A percentile compares a stretch with the other conserved stretches of the same genome.
Conservation (phyloP, 2,329 filamentous ascomycete species). For the Alternaria triticimaculans region DNA sequence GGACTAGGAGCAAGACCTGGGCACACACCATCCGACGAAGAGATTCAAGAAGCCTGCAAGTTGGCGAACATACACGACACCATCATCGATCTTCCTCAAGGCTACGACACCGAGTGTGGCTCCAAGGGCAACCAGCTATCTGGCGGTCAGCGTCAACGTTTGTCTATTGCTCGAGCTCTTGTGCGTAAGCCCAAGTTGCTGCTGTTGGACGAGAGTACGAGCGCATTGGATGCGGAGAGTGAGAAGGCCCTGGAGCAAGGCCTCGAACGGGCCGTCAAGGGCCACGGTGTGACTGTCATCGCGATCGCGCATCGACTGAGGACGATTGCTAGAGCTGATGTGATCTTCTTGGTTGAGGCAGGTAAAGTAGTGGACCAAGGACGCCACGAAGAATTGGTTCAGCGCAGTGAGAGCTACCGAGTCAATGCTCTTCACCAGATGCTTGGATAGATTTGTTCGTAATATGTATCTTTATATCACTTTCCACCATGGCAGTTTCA, state of each 20-base stretch:
- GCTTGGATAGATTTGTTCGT: slow-evolving; percentile 40
- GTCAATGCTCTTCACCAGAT: slow-evolving; percentile 59
- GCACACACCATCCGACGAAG: slow-evolving; percentile 62
- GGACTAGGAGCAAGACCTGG: slow-evolving; percentile 59
- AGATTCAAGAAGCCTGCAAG: slow-evolving; percentile 71
- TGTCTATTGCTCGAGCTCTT: slow-evolving; percentile 53
- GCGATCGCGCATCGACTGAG: slow-evolving; percentile 55
- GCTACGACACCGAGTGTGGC: slow-evolving; percentile 66
- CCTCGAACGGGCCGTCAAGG: slow-evolving; percentile 47
- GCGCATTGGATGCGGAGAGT: slow-evolving; percentile 52
- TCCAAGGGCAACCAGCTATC: slow-evolving; percentile 51
- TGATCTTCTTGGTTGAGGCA: slow-evolving; percentile 57
- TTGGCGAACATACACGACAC: slow-evolving; percentile 75
- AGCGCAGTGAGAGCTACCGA: slow-evolving; percentile 58
- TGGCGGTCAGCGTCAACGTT: slow-evolving; percentile 52
- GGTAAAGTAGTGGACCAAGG: slow-evolving; percentile 58
- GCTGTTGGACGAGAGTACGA: slow-evolving; percentile 53
- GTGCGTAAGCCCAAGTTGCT: slow-evolving; percentile 52
- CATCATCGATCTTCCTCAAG: slow-evolving; percentile 66
- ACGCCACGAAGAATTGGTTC: slow-evolving; percentile 57
- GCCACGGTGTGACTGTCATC: slow-evolving; percentile 49
- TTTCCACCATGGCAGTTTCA: neutral
- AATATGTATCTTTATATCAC: slow-evolving; percentile 6
- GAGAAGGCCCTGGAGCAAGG: slow-evolving; percentile 51
- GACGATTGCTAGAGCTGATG: slow-evolving; percentile 52